Percentiles rank a stretch among this genome's conserved stretches.
Evolutionary conservation across 352 stramenopile species (phyloP).

Genomic region (Pilasporangium apinafurcum): DNA sequence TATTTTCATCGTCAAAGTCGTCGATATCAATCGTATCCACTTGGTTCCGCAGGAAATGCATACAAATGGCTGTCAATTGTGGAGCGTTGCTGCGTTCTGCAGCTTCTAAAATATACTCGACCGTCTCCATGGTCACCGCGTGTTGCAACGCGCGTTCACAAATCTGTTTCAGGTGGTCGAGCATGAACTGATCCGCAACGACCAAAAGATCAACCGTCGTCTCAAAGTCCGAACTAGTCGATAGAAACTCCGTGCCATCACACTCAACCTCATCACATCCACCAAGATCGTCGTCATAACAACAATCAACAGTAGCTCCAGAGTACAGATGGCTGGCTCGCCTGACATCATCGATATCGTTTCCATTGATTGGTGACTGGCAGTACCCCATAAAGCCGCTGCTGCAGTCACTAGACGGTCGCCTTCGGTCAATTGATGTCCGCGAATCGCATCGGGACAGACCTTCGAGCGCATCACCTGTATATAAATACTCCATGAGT

Average conservation of each 20-base stretch:
- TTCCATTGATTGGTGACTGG: slow-evolving; percentile 11
- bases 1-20: no score
- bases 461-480: slow-evolving; percentile 38
- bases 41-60: slow-evolving; percentile 90
- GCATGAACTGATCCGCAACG: slow-evolving; percentile 94
- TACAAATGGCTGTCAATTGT: slow-evolving; percentile 89
- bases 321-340: slow-evolving; percentile 4
- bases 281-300: slow-evolving; percentile 10
- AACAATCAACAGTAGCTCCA: no score
- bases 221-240: slow-evolving; percentile 47
- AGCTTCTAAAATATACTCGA: slow-evolving; percentile 84
- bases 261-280: slow-evolving; percentile 2
- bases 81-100: slow-evolving; percentile 89
- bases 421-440: no score
- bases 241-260: neutral
- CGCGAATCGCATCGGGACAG: neutral
- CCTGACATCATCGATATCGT: slow-evolving; percentile 4
- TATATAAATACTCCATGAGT: slow-evolving; percentile 95
- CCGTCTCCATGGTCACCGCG: slow-evolving; percentile 74
- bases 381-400: no score
- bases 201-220: slow-evolving; percentile 87
- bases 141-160: slow-evolving; percentile 88
- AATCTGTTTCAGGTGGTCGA: slow-evolving; percentile 95
- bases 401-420: no score
- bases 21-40: no score